phyloP scores from a whole-genome alignment of 179 eudicot genomes.

The Amaranthus tricolor region DNA sequence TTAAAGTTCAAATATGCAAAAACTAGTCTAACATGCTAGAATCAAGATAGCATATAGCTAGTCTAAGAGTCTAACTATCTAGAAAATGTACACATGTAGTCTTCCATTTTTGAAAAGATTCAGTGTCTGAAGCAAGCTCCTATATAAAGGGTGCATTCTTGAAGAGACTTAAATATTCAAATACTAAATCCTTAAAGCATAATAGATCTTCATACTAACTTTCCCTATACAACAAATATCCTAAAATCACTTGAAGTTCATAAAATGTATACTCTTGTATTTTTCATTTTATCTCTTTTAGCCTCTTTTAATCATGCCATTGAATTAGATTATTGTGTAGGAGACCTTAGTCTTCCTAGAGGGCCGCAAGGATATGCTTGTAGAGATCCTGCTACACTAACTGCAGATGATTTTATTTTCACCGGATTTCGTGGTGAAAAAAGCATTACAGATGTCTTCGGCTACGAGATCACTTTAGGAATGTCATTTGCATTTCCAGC shows the following conservation, averaged over 20 bases:
- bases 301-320: background rate
- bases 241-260: background rate
- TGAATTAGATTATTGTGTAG: conserved; percentile 19
- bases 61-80: no score
- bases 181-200: no score
- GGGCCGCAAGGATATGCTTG: conserved; percentile 18
- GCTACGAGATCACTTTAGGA: background rate
- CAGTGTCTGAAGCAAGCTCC: no score
- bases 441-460: background rate
- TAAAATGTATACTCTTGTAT: background rate
- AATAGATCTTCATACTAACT: no score
- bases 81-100: no score
- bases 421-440: conserved; percentile 1
- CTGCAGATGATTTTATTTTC: conserved; percentile 19
- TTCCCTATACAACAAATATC: no score
- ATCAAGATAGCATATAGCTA: no score
- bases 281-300: background rate
- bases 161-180: no score
- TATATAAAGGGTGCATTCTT: no score
- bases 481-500: conserved; percentile 2
- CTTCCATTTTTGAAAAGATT: no score
- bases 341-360: conserved; percentile 11
- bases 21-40: no score
- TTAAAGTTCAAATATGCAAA: no score
- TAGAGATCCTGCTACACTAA: conserved; percentile 8